A percentile compares a stretch with the other conserved stretches of the same genome.
Conservation (phyloP, 345 rosid species). For the Linum usitatissimum region DNA sequence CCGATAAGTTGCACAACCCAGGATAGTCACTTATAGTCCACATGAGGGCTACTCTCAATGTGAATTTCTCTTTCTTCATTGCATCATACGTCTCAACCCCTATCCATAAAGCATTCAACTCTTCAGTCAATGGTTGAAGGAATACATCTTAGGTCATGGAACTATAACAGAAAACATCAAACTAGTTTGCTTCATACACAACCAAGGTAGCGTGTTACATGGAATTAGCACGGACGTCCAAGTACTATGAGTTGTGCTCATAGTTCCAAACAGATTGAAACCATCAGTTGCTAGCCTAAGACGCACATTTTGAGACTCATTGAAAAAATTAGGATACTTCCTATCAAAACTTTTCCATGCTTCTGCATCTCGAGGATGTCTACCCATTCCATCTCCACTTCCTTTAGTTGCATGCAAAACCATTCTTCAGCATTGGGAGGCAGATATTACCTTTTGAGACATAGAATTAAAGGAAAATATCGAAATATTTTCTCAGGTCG, state of each 20-base stretch:
- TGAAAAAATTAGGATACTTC: not conserved
- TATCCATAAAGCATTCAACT: not conserved
- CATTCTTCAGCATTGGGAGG: too few relatives aligned
- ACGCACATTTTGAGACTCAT: not conserved
- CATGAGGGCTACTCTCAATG: not conserved
- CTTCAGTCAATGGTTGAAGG: not conserved
- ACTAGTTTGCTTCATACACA: not conserved
- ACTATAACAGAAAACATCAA: slow-evolving; percentile 4
- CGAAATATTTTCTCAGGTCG: too few relatives aligned
- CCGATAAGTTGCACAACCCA: not conserved
- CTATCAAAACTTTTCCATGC: not conserved
- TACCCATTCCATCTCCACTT: too few relatives aligned
- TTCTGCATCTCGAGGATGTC: not conserved
- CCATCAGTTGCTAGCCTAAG: not conserved
- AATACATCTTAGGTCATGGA: not conserved
- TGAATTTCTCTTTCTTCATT: not conserved
- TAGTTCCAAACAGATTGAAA: not conserved
- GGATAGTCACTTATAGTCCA: not conserved
- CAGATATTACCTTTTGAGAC: too few relatives aligned
- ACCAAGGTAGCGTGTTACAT: slow-evolving; percentile 1
- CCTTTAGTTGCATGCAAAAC: too few relatives aligned
- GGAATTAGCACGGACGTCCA: not conserved
- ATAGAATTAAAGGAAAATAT: too few relatives aligned
- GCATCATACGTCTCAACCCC: not conserved
- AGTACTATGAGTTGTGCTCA: not conserved